Evolutionary conservation across 2,329 filamentous ascomycete species (phyloP).

Genomic region (Calonectria leucothoes): DNA sequence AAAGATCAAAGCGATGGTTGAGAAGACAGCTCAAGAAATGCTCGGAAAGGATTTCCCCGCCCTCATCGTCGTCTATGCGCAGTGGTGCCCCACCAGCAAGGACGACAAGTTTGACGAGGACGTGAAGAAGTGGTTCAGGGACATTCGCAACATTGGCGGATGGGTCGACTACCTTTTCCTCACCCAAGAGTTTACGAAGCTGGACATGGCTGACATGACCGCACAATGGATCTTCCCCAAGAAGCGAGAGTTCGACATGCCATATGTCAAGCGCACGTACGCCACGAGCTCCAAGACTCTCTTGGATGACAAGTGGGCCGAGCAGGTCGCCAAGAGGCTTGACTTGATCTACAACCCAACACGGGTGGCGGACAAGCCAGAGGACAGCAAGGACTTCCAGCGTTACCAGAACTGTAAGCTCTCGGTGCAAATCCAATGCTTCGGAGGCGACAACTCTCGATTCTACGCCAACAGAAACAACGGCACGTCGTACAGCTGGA

Average conservation of each 20-base stretch:
- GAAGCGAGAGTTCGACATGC: constrained; percentile 58
- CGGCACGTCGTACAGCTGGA: constrained; percentile 60
- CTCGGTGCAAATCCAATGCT: constrained; percentile 57
- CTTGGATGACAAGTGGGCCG: constrained; percentile 51
- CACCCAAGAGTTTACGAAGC: constrained; percentile 46
- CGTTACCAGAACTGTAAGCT: constrained; percentile 53
- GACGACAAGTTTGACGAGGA: constrained; percentile 50
- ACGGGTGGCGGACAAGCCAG: constrained; percentile 12
- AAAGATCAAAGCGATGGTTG: constrained; percentile 49
- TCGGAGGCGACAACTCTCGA: constrained; percentile 56
- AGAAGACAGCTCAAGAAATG: constrained; percentile 50
- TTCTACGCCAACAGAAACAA: constrained; percentile 55
- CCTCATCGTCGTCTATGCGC: constrained; percentile 58
- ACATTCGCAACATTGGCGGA: constrained; percentile 51
- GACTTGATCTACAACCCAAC: constrained; percentile 33
- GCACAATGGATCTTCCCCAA: constrained; percentile 59
- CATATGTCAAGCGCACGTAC: constrained; percentile 61
- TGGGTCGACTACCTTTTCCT: constrained; percentile 32
- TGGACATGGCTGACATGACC: constrained; percentile 57
- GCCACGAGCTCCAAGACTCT: constrained; percentile 55
- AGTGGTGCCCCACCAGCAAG: constrained; percentile 56
- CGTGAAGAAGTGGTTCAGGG: constrained; percentile 54
- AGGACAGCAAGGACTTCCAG: constrained; percentile 23
- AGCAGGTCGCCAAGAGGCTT: constrained; percentile 29
- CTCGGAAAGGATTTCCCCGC: constrained; percentile 52